phyloP scores from a whole-genome alignment of 495 filamentous ascomycete genomes.

The Trichoderma orchidacearum region DNA sequence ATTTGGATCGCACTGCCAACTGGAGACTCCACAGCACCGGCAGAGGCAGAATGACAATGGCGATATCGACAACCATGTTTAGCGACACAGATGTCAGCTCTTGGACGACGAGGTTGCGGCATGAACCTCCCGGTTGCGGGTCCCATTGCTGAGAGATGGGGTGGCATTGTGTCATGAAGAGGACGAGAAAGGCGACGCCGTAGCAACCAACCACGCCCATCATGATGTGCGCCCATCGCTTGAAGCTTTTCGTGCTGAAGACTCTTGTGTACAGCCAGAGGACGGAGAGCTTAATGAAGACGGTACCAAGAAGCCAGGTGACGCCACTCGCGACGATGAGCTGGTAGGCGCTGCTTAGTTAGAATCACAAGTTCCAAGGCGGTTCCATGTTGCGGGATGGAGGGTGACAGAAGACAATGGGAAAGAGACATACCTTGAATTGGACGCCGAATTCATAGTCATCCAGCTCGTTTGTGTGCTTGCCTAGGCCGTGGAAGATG shows the following conservation, averaged over 20 bases:
- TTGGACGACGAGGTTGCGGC: slow-evolving; percentile 2
- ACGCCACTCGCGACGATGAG: slow-evolving; percentile 5
- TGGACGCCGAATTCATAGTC: background rate
- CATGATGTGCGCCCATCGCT: background rate
- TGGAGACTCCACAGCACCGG: slow-evolving; percentile 22
- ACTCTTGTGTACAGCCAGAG: slow-evolving; percentile 4
- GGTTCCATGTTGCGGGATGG: background rate
- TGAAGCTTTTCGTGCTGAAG: slow-evolving; percentile 6
- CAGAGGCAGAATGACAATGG: slow-evolving; percentile 24
- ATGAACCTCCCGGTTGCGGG: slow-evolving; percentile 4
- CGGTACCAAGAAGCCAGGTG: background rate
- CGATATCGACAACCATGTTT: slow-evolving; percentile 24
- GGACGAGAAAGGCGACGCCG: slow-evolving; percentile 2
- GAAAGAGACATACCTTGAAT: background rate
- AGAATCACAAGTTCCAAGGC: background rate
- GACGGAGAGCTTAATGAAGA: slow-evolving; percentile 3
- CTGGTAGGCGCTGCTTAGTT: background rate
- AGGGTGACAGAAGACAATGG: background rate
- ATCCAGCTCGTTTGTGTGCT: slow-evolving; percentile 1
- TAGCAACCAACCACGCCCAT: slow-evolving; percentile 1
- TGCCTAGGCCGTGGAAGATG: slow-evolving; percentile 4
- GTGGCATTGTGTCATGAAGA: slow-evolving; percentile 6
- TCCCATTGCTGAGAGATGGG: slow-evolving; percentile 7
- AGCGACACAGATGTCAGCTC: slow-evolving; percentile 16
- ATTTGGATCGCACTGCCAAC: slow-evolving; percentile 19